Percentiles rank a stretch among this genome's conserved stretches.
These are phyloP conservation scores for Tuber microsphaerosporum DNA, from an alignment of 495 filamentous ascomycete species.

Conservation along the genomic window DNA sequence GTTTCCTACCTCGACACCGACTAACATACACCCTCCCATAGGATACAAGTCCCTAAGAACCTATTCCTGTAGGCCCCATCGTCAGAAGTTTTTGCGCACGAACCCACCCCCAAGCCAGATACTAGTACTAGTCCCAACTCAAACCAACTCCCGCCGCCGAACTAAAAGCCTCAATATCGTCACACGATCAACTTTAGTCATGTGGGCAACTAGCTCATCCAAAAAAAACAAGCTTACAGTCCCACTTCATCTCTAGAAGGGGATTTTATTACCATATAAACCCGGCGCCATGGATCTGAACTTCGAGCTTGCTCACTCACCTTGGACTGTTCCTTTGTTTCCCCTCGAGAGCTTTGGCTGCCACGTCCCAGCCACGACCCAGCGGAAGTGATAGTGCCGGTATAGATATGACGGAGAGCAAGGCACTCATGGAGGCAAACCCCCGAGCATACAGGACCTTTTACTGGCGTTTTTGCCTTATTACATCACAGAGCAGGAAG, in stretches of 20 bases:
- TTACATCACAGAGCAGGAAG: not conserved
- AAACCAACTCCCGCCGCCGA: not conserved
- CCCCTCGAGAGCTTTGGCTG: not conserved
- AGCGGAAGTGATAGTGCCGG: not conserved
- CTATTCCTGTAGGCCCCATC: not conserved
- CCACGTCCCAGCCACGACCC: not conserved
- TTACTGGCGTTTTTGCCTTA: not conserved
- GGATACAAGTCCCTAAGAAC: not conserved
- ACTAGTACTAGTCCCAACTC: not conserved
- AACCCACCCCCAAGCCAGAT: not conserved
- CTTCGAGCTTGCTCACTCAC: not conserved
- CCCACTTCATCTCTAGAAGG: not conserved
- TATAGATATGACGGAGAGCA: not conserved
- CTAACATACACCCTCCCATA: not conserved
- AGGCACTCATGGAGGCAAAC: not conserved
- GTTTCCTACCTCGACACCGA: not conserved
- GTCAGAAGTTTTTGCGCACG: not conserved
- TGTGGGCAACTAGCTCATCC: not conserved
- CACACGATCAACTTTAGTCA: not conserved
- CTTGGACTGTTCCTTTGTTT: not conserved
- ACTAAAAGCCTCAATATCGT: not conserved
- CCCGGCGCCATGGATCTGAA: not conserved
- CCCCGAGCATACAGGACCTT: not conserved
- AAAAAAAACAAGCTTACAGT: not conserved
- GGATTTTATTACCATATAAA: not conserved